Evolutionary conservation across 495 filamentous ascomycete genomes (phyloP).

Genomic region (Daldinia decipiens): DNA sequence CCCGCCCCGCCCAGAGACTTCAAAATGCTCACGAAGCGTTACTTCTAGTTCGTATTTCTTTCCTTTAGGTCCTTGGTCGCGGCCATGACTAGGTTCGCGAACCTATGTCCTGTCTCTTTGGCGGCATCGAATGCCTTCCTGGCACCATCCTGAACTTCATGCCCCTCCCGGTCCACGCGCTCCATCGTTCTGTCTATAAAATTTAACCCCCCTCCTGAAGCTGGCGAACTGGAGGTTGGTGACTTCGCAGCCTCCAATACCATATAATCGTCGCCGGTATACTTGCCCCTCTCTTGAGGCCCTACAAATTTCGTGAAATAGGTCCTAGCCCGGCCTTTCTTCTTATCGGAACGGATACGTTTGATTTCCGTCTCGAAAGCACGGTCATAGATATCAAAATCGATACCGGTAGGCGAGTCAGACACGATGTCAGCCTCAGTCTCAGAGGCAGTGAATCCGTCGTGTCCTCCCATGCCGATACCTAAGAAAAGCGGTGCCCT

Average conservation of each 20-base stretch:
- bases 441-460: slow-evolving; percentile 48
- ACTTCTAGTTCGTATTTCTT: slow-evolving; percentile 18
- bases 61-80: slow-evolving; percentile 39
- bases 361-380: slow-evolving; percentile 86
- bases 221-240: slow-evolving; percentile 22
- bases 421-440: slow-evolving; percentile 66
- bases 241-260: slow-evolving; percentile 44
- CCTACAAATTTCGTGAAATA: slow-evolving; percentile 46
- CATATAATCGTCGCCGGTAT: slow-evolving; percentile 44
- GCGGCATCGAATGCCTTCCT: slow-evolving; percentile 25
- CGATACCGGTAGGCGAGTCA: slow-evolving; percentile 81
- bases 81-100: slow-evolving; percentile 41
- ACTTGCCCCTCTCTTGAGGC: slow-evolving; percentile 45
- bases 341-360: slow-evolving; percentile 64
- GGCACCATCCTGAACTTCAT: slow-evolving; percentile 13
- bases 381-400: slow-evolving; percentile 86
- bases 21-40: slow-evolving; percentile 31
- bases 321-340: slow-evolving; percentile 42
- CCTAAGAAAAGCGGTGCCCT: slow-evolving; percentile 73
- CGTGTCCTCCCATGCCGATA: slow-evolving; percentile 71
- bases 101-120: slow-evolving; percentile 39
- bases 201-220: slow-evolving; percentile 19
- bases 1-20: slow-evolving; percentile 12
- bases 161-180: slow-evolving; percentile 9
- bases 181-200: slow-evolving; percentile 20